Evolutionary conservation across 2,329 filamentous ascomycete species (phyloP), one percentile per base, ranked within the genome.

Genomic region (Talaromyces marneffei): DNA sequence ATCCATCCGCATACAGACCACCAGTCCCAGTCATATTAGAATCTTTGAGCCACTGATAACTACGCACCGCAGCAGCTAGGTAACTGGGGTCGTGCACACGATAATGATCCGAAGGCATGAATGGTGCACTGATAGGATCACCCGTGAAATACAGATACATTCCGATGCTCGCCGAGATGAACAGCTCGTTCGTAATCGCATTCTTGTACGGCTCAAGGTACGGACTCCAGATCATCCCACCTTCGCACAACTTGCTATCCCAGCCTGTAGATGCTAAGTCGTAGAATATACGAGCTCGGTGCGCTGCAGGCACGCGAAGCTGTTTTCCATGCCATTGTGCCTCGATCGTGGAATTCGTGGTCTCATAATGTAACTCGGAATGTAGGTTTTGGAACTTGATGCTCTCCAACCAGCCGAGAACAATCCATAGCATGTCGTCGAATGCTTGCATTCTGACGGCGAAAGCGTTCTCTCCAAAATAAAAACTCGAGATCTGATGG

Each of bases 351-450:
- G 63, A 40, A 66, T 68, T 29, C 66, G 64, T 52, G 4, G 60
- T 63, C 16, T 67, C 63, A 68, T 87, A 89, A 71, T 90, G 86
- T 18, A 85, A 72, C 1, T 79, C 75, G 2, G 84, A 85, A 70
- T 95, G 91, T n/a, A 82, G 77, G 33, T 85, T 78, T 57, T 93
- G 84, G 70, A 96, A 92, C 66, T 89, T 87, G 65, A 92, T 83
- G 54, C 85, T 85, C 71, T 96, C 91, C 57, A 97, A 78, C 92
- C 93, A 97, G 64, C 89, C 91, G 39, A 97, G 81, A 2, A 95
- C 91, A 1, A 97, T 91, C 93, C 93, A 97, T 2, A 96, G 83
- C 78, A 96, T 96, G 72, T 97, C 93, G 71, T 97, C 93, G 72
- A 88, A 96, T 0, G 93, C 93, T 79, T 94, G 80, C 61, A 86